phyloP scores from a whole-genome alignment of 441 rosid species.

The Bocquillonia castaneifolia region DNA sequence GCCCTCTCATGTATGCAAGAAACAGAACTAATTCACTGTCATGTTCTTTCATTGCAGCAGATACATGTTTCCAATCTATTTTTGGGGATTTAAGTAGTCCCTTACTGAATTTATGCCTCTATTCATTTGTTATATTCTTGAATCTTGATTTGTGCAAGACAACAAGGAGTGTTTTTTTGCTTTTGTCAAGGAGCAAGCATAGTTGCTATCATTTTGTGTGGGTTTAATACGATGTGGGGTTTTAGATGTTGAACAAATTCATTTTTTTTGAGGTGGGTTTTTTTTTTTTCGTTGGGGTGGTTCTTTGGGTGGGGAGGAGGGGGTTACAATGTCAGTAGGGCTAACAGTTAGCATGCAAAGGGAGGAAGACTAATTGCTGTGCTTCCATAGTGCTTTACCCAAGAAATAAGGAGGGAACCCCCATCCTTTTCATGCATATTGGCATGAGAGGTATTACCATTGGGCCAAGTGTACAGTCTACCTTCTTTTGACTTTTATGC shows the following conservation, averaged over 20 bases:
- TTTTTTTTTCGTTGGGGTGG: too few species aligned
- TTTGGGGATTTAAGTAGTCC: neutral
- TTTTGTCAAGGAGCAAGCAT: neutral
- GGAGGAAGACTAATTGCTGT: neutral
- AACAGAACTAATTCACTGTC: conserved; percentile 10
- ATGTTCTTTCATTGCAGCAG: neutral
- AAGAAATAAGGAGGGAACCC: neutral
- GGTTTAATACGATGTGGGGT: neutral
- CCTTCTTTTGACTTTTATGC: neutral
- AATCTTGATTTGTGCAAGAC: neutral
- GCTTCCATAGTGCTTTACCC: neutral
- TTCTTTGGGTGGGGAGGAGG: too few species aligned
- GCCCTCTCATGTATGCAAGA: conserved; percentile 79
- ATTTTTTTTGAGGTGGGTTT: neutral
- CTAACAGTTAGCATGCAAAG: neutral
- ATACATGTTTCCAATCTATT: conserved; percentile 2
- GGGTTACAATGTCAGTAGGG: neutral
- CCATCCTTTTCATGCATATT: neutral
- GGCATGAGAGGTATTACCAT: neutral
- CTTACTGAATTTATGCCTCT: neutral
- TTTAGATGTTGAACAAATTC: neutral
- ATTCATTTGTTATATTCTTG: neutral
- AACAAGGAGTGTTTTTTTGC: neutral
- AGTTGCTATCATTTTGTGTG: neutral
- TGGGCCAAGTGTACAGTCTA: neutral